A percentile compares a stretch with the other conserved stretches of the same genome.
Conservation (phyloP, 75 land plant species). For the Pinus taeda region DNA sequence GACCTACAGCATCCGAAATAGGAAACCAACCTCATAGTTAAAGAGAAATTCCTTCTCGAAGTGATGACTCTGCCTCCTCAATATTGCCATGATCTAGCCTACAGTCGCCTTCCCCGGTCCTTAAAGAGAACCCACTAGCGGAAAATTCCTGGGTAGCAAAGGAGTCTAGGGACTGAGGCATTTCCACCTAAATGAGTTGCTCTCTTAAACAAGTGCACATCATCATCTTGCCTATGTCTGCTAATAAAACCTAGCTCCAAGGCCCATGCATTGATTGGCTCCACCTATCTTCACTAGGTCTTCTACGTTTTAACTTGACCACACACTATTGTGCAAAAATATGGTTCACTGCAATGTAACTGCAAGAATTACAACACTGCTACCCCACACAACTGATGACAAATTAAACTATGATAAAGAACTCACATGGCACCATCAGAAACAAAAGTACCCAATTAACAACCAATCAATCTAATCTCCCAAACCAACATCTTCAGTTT, state of each 20-base stretch:
- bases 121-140: slow-evolving; percentile 61
- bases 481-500: neutral
- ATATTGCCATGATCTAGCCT: slow-evolving; percentile 68
- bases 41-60: slow-evolving; percentile 73
- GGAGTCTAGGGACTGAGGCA: slow-evolving; percentile 41
- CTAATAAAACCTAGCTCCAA: slow-evolving; percentile 9
- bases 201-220: slow-evolving; percentile 60
- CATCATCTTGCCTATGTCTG: slow-evolving; percentile 35
- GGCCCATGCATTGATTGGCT: slow-evolving; percentile 1
- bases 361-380: neutral
- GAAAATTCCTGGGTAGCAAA: slow-evolving; percentile 52
- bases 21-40: slow-evolving; percentile 68
- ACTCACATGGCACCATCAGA: neutral
- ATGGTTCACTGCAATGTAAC: neutral
- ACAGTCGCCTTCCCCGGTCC: slow-evolving; percentile 48
- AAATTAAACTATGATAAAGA: neutral
- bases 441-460: neutral
- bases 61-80: slow-evolving; percentile 90
- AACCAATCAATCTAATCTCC: neutral
- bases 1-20: neutral
- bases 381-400: neutral
- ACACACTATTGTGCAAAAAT: neutral
- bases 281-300: neutral
- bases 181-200: slow-evolving; percentile 34
- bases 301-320: neutral